Evolutionary conservation across 1,139 yeast species (phyloP).

Genomic region (Geotrichum aggregatum): DNA sequence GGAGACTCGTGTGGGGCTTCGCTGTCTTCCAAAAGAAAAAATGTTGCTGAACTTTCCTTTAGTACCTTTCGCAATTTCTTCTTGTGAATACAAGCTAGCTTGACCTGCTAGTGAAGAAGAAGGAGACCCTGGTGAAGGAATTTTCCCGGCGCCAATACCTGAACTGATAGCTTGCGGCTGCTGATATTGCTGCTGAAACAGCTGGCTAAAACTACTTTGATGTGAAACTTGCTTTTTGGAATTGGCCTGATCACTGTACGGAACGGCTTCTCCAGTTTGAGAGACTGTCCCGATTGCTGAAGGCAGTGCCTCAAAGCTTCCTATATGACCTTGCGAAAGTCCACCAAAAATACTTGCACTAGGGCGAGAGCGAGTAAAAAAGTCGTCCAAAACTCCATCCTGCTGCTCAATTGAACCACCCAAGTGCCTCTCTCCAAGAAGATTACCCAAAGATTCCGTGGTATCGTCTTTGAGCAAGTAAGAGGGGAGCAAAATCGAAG

Average conservation of each 20-base stretch:
- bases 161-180: not conserved
- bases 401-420: not conserved
- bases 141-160: not conserved
- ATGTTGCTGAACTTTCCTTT: conserved; percentile 18
- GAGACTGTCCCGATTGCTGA: conserved; percentile 15
- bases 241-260: not conserved
- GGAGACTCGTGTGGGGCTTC: conserved; percentile 9
- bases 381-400: conserved; percentile 30
- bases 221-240: conserved; percentile 7
- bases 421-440: not conserved
- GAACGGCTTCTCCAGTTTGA: not conserved
- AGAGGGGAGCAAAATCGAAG: conserved; percentile 9
- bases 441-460: conserved; percentile 2
- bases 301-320: conserved; percentile 14
- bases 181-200: conserved; percentile 4
- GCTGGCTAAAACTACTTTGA: conserved; percentile 12
- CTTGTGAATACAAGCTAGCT: not conserved
- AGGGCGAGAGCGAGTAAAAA: conserved; percentile 20
- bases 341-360: conserved; percentile 26
- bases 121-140: not conserved
- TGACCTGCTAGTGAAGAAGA: not conserved
- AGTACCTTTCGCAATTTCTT: conserved; percentile 7
- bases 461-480: conserved; percentile 13
- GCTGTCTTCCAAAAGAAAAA: conserved; percentile 20
- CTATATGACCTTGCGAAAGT: conserved; percentile 24